phyloP scores from a whole-genome alignment of 768 basidiomycete species.

The Amanita rimosa region DNA sequence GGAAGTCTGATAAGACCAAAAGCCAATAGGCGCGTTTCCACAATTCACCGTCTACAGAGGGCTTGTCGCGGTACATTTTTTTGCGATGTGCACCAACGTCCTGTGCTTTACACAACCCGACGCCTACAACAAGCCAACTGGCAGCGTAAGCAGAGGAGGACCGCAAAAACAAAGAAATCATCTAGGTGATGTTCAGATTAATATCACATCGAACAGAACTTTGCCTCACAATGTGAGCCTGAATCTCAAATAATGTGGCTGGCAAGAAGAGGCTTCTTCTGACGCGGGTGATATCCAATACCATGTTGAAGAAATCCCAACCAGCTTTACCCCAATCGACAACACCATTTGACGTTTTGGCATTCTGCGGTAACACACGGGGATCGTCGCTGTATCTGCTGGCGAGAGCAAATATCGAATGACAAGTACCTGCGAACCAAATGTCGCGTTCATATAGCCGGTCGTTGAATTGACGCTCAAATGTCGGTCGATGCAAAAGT shows the following conservation, averaged over 20 bases:
- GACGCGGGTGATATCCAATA: conserved; percentile 40
- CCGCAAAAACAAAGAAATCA: conserved; percentile 43
- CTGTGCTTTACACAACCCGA: conserved; percentile 51
- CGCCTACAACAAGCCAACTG: conserved; percentile 43
- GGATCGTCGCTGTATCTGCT: conserved; percentile 55
- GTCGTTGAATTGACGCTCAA: conserved; percentile 42
- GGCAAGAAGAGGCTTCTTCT: conserved; percentile 44
- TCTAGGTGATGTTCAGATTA: conserved; percentile 18
- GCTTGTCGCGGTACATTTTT: conserved; percentile 36
- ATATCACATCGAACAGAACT: not conserved
- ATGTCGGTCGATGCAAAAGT: conserved; percentile 61
- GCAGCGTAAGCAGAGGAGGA: conserved; percentile 36
- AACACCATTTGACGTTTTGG: conserved; percentile 15
- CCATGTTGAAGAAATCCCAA: conserved; percentile 50
- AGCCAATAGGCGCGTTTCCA: conserved; percentile 79
- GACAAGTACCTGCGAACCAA: conserved; percentile 51
- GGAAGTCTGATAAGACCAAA: conserved; percentile 48
- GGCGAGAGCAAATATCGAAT: conserved; percentile 58
- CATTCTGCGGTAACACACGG: conserved; percentile 33
- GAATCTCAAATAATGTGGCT: conserved; percentile 51
- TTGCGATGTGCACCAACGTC: conserved; percentile 71
- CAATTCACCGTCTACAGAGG: conserved; percentile 50
- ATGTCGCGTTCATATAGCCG: conserved; percentile 40
- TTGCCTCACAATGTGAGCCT: conserved; percentile 24
- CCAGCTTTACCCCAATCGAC: conserved; percentile 44